phyloP scores from a whole-genome alignment of 2,329 filamentous ascomycete species.

The Metarhizium robertsii region DNA sequence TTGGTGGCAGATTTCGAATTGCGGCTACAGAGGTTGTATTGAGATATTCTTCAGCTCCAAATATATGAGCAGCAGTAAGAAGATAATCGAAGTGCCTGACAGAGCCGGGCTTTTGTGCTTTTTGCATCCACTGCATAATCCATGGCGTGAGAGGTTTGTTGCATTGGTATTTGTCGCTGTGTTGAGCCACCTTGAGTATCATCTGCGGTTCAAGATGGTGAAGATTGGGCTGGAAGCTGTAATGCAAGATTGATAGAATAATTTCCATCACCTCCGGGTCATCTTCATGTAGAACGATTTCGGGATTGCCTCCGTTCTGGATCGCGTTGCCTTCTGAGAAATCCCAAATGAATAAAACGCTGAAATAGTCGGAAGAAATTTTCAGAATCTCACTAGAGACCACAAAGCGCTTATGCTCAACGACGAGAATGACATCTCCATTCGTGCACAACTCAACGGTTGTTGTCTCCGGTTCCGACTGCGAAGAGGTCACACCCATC shows the following conservation, averaged over 20 bases:
- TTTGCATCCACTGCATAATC: background rate
- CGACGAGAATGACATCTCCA: background rate
- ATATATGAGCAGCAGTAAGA: background rate
- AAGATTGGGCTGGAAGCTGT: background rate
- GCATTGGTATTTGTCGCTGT: background rate
- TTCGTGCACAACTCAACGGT: background rate
- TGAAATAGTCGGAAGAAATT: background rate
- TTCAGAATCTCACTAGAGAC: background rate
- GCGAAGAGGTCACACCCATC: background rate
- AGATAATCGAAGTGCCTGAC: background rate
- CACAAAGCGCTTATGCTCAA: background rate
- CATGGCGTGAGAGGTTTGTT: background rate
- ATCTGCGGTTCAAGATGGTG: background rate
- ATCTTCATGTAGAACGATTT: background rate
- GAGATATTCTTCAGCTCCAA: background rate
- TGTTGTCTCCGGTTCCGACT: background rate
- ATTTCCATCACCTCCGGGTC: too few relatives aligned
- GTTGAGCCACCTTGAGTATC: background rate
- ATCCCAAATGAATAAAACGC: background rate
- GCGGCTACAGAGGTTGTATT: background rate
- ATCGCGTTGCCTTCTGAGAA: background rate
- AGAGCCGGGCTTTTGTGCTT: background rate
- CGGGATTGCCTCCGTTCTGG: too few relatives aligned
- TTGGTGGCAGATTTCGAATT: background rate
- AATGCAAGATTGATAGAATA: background rate